These are phyloP conservation scores for Phytophthora kernoviae DNA, from an alignment of 352 stramenopile genomes.

Conservation along the genomic window DNA sequence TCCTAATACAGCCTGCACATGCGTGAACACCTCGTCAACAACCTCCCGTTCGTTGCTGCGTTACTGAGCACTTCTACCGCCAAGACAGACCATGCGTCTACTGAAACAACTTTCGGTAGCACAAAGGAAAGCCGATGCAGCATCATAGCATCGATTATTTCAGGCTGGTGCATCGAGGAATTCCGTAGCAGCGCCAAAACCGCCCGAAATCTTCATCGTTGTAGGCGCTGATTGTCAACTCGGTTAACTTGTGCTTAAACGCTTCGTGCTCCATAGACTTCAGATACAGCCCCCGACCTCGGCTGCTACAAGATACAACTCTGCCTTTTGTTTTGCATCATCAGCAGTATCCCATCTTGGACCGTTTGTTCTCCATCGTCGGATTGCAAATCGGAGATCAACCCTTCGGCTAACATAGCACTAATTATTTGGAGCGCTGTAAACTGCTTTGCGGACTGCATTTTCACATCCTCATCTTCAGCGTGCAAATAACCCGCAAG, in stretches of 20 bases:
- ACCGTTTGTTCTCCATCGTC: conserved; percentile 35
- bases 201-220: conserved; percentile 67
- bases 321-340: conserved; percentile 51
- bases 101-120: conserved; percentile 54
- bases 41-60: conserved; percentile 49
- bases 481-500: conserved; percentile 46
- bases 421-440: conserved; percentile 67
- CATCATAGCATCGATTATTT: conserved; percentile 71
- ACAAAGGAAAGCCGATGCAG: conserved; percentile 73
- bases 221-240: conserved; percentile 55
- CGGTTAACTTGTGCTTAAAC: conserved; percentile 45
- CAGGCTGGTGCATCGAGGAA: conserved; percentile 58
- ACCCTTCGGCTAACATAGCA: conserved; percentile 48
- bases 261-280: conserved; percentile 16
- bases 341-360: conserved; percentile 54
- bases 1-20: conserved; percentile 48
- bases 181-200: conserved; percentile 73
- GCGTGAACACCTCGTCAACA: conserved; percentile 47
- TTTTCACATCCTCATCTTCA: conserved; percentile 42
- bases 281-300: conserved; percentile 69
- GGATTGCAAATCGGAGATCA: conserved; percentile 31
- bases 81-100: conserved; percentile 65
- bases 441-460: conserved; percentile 52
- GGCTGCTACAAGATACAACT: conserved; percentile 63
- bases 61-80: conserved; percentile 51